Conservation (phyloP, 495 filamentous ascomycete genomes). For the Penicillium samsonianum region DNA sequence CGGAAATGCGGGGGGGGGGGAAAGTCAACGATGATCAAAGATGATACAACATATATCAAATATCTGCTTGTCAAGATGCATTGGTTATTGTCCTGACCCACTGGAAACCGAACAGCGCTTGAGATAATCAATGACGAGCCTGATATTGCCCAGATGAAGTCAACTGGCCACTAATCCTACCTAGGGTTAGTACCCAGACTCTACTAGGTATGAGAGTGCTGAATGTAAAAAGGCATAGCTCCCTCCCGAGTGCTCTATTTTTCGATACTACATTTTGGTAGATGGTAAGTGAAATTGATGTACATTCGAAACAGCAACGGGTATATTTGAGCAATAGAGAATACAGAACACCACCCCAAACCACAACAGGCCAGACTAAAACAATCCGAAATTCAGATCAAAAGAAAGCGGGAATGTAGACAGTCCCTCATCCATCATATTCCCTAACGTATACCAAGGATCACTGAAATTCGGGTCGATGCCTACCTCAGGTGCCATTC, state of each 20-base stretch:
- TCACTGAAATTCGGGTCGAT: conserved; percentile 31
- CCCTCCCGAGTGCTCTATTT: neutral
- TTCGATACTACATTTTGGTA: neutral
- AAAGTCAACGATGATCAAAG: too few species aligned
- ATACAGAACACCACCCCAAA: neutral
- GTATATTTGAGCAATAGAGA: neutral
- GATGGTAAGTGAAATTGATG: neutral
- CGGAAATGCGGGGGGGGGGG: too few species aligned
- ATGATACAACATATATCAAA: too few species aligned
- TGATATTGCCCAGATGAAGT: too few species aligned
- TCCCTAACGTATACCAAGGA: conserved; percentile 37
- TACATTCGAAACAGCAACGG: neutral
- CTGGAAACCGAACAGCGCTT: too few species aligned
- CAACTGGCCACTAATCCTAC: too few species aligned
- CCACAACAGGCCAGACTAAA: neutral
- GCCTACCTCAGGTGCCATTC: conserved; percentile 32
- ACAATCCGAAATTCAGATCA: conserved; percentile 24
- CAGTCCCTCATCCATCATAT: conserved; percentile 41
- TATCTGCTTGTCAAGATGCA: too few species aligned
- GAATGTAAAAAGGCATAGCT: neutral
- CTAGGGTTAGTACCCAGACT: too few species aligned
- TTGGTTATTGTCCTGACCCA: too few species aligned
- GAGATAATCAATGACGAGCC: too few species aligned
- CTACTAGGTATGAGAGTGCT: neutral
- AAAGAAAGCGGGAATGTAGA: conserved; percentile 38